phyloP scores from a whole-genome alignment of 176 grass and related monocot species.

The Dactylis glomerata region DNA sequence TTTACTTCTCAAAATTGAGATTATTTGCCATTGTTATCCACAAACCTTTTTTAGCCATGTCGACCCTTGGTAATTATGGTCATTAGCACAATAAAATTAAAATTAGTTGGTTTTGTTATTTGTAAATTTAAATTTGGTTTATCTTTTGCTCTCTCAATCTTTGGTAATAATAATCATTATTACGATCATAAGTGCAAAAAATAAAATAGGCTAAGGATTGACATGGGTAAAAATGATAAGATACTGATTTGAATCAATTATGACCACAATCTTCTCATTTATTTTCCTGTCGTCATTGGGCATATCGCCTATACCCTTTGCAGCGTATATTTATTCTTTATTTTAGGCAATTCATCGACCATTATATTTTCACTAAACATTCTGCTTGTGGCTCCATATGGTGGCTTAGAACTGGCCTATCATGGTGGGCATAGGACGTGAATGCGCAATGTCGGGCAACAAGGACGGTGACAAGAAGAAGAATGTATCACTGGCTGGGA shows the following conservation, averaged over 20 bases:
- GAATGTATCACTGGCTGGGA: background rate
- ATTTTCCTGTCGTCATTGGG: background rate
- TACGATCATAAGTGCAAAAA: background rate
- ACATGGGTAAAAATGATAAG: background rate
- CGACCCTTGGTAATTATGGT: background rate
- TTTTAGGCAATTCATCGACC: background rate
- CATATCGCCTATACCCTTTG: background rate
- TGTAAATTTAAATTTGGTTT: background rate
- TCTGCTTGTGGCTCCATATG: background rate
- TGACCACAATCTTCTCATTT: background rate
- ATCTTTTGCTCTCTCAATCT: background rate
- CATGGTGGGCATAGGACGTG: background rate
- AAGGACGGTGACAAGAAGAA: background rate
- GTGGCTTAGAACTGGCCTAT: background rate
- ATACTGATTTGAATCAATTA: background rate
- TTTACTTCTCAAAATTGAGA: background rate
- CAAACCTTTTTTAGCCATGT: background rate
- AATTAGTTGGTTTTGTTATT: background rate
- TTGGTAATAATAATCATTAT: background rate
- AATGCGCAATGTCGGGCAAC: background rate
- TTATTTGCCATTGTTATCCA: background rate
- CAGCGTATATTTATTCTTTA: background rate
- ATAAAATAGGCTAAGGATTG: background rate
- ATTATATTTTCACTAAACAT: background rate
- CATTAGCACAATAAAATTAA: background rate